phyloP scores from a whole-genome alignment of 805 yeast genomes.

The Starmerella vaccinii region DNA sequence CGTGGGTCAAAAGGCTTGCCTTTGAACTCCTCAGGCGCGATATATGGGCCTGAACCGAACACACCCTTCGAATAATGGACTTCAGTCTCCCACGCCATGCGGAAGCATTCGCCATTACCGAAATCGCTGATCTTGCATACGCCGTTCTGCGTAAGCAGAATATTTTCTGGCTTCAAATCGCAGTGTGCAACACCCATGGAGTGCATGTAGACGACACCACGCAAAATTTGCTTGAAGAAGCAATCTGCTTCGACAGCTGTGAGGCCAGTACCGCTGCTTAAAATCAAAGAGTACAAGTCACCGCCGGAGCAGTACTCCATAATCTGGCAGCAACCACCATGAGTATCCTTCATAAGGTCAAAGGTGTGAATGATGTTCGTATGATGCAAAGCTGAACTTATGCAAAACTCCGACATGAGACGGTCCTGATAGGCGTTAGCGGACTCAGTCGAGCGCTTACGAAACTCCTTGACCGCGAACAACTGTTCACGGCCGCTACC shows the following conservation, averaged over 20 bases:
- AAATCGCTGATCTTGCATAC: conserved; percentile 68
- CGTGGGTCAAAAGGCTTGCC: conserved; percentile 59
- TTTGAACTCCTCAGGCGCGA: conserved; percentile 79
- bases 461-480: conserved; percentile 70
- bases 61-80: conserved; percentile 61
- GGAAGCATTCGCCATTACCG: conserved; percentile 84
- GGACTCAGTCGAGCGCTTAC: conserved; percentile 50
- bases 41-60: conserved; percentile 83
- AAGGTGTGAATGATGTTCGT: conserved; percentile 66
- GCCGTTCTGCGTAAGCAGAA: conserved; percentile 58
- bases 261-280: conserved; percentile 44
- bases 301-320: conserved; percentile 95
- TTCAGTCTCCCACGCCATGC: conserved; percentile 78
- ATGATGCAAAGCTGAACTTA: conserved; percentile 65
- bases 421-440: conserved; percentile 53
- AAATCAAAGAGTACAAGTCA: conserved; percentile 54
- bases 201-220: conserved; percentile 79
- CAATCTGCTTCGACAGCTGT: conserved; percentile 72
- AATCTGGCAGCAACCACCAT: conserved; percentile 70
- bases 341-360: conserved; percentile 67
- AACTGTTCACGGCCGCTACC: conserved; percentile 36
- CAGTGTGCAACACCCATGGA: conserved; percentile 89
- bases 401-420: conserved; percentile 82
- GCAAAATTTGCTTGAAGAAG: conserved; percentile 72
- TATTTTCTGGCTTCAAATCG: conserved; percentile 82